These are phyloP conservation scores for Trichoderma semiorbis DNA, from an alignment of 2,329 filamentous ascomycete genomes.

Conservation along the genomic window DNA sequence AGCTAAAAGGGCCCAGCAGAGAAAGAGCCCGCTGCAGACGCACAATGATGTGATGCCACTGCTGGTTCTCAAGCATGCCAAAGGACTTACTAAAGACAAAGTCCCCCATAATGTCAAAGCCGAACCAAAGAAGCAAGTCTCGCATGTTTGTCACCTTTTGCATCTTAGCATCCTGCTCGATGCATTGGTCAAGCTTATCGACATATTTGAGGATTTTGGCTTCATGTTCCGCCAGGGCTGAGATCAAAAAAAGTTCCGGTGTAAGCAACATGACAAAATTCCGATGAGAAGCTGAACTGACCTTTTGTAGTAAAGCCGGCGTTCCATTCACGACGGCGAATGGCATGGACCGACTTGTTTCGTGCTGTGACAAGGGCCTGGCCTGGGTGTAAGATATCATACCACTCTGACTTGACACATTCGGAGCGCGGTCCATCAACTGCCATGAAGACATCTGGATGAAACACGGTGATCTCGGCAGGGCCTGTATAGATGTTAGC, in stretches of 20 bases:
- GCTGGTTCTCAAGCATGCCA: not conserved
- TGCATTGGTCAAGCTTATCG: not conserved
- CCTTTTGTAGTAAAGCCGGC: not conserved
- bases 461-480: conserved; percentile 26
- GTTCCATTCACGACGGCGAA: not conserved
- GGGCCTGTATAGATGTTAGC: conserved; percentile 19
- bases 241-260: not conserved
- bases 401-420: conserved; percentile 28
- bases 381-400: conserved; percentile 26
- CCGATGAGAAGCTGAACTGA: not conserved
- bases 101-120: not conserved
- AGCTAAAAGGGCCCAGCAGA: not conserved
- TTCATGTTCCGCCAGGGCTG: not conserved
- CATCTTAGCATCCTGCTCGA: not conserved
- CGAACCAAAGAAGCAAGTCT: not conserved
- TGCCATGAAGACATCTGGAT: conserved; percentile 25
- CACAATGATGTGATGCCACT: not conserved
- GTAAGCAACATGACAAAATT: not conserved
- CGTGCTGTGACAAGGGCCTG: conserved; percentile 23
- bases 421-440: conserved; percentile 26
- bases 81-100: not conserved
- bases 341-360: conserved; percentile 22
- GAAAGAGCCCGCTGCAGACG: not conserved
- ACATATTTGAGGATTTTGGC: not conserved
- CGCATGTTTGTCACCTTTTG: not conserved